These are phyloP conservation scores for Paramecium sexaurelia DNA, from an alignment of 73 alveolate species.

Conservation along the genomic window DNA sequence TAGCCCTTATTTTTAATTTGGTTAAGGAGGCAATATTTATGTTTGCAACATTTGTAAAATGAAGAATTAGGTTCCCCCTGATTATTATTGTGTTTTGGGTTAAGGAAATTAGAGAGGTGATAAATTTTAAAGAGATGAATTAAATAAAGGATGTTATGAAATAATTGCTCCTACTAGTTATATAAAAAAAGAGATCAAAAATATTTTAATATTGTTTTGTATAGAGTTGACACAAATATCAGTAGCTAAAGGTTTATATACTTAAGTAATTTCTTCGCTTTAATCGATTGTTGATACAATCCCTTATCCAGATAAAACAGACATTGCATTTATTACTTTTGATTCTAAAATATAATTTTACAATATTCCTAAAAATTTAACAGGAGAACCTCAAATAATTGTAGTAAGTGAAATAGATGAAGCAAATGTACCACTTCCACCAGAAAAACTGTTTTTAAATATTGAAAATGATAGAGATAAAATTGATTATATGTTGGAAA, in stretches of 20 bases:
- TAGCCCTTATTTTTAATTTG: constrained; percentile 73
- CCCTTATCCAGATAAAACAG: constrained; percentile 78
- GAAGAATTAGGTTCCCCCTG: constrained; percentile 72
- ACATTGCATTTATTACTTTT: constrained; percentile 75
- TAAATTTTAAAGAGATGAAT: constrained; percentile 75
- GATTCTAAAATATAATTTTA: constrained; percentile 76
- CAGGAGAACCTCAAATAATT: constrained; percentile 72
- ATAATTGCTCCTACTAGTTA: constrained; percentile 77
- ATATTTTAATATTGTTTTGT: constrained; percentile 69
- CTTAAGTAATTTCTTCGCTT: constrained; percentile 65
- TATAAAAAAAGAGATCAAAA: constrained; percentile 55
- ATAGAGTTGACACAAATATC: constrained; percentile 76
- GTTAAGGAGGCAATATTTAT: constrained; percentile 73
- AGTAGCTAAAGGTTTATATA: constrained; percentile 67
- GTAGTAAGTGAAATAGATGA: constrained; percentile 74
- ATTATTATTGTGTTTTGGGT: constrained; percentile 63
- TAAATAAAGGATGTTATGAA: constrained; percentile 79
- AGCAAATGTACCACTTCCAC: constrained; percentile 84
- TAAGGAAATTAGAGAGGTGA: constrained; percentile 73
- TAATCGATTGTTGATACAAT: constrained; percentile 72
- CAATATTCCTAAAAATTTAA: constrained; percentile 67
- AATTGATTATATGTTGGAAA: constrained; percentile 76
- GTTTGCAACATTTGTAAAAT: constrained; percentile 77
- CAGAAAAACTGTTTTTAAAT: constrained; percentile 71
- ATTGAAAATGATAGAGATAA: constrained; percentile 76